Evolutionary conservation across 371 early-diverging fungal genomes (phyloP).

Genomic region (Mortierella sp.): DNA sequence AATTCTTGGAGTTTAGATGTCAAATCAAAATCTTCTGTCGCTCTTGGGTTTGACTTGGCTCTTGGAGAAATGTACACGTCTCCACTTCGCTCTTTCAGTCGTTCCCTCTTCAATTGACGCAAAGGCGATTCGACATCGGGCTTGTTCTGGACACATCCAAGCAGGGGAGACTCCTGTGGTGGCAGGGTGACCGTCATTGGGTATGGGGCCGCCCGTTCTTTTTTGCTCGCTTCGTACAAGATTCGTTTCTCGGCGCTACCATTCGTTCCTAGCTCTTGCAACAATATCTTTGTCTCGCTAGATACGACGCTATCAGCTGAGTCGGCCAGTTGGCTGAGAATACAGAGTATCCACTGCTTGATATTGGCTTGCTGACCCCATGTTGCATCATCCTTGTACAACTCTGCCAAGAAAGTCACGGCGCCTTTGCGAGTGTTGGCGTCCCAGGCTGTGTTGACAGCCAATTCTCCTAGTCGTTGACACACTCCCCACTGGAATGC

Average conservation of each 20-base stretch:
- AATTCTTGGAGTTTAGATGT: not conserved
- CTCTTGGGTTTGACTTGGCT: not conserved
- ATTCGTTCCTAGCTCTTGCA: not conserved
- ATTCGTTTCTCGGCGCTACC: not conserved
- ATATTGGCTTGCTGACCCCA: not conserved
- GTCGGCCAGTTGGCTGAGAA: not conserved
- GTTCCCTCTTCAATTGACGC: not conserved
- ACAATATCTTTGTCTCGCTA: not conserved
- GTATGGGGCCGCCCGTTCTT: not conserved
- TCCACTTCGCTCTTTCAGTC: not conserved
- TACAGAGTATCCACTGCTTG: not conserved
- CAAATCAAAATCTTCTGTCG: not conserved
- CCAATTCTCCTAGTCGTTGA: not conserved
- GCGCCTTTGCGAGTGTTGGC: not conserved
- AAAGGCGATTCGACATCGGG: not conserved
- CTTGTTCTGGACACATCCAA: not conserved
- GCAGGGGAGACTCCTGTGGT: not conserved
- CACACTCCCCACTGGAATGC: slow-evolving; percentile 1
- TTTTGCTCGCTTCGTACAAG: not conserved
- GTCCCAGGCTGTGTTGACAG: not conserved
- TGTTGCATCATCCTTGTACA: not conserved
- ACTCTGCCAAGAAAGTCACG: not conserved
- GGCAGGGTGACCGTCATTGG: not conserved
- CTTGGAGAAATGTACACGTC: not conserved
- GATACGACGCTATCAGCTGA: not conserved